Evolutionary conservation across 2,329 filamentous ascomycete species (phyloP), one percentile per base, ranked within the genome.

Genomic region (Chrysoporthe cubensis): DNA sequence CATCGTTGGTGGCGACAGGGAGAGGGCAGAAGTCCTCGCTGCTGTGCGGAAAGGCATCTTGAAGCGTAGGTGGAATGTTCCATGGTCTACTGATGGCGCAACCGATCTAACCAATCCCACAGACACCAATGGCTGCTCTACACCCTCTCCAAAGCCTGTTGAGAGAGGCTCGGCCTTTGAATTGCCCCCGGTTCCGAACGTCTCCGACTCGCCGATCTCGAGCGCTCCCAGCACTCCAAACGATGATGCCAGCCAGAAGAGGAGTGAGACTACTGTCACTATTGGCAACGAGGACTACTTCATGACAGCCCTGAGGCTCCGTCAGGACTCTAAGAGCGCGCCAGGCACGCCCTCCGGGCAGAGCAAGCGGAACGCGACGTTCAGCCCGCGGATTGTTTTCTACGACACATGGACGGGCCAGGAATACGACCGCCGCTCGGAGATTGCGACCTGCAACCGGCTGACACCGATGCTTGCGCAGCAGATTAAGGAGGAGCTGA

Each of bases 401-500:
- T 90, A 97, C 77, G 96, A 99, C 76, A 98, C 94, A 8, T 99
- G 94, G 94, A 94, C 94, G 2, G 93, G 91, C 76, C 91, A 92
- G 74, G 96, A 99, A 78, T 99, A 99, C 76, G 96, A 99, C 78
- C 92, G 96, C 70, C 90, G 96, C 65, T 96, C 96, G 65, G 96
- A 99, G 70, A 92, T 98, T 81, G 94, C 96, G 13, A 99, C 96
- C 1, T 99, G 96, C 88, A 99, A 99, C 78, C 92, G 95, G 72
- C 85, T 99, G 73, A 99, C 96, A 61, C 96, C 96, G 14, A 94
- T 97, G 87, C 87, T 99, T 71, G 96, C 96, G 58, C 96, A 99
- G 81, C 96, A 99, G 80, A 99, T 99, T 82, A 98, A 98, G 82
- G 96, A 99, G 82, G 96, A 99, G 82, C 88, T 99, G 74, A 99